Percentiles rank a stretch among this genome's conserved stretches.
Evolutionary conservation across 805 yeast genomes (phyloP).

Genomic region (Kluyveromyces siamensis): DNA sequence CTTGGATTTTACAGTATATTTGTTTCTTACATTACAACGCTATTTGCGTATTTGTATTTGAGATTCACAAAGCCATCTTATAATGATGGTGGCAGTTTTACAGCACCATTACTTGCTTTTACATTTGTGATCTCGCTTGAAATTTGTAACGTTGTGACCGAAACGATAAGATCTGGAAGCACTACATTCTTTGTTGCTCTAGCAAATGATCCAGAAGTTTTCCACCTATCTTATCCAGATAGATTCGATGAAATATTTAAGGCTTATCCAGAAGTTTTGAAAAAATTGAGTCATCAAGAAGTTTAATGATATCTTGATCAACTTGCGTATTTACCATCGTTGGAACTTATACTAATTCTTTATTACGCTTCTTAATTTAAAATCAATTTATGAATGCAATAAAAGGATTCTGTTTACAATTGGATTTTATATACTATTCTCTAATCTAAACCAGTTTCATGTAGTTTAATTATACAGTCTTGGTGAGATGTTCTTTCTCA

Average conservation of each 20-base stretch:
- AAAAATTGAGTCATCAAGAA: constrained; percentile 35
- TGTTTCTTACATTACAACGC: constrained; percentile 56
- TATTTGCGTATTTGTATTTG: constrained; percentile 58
- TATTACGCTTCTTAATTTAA: background rate
- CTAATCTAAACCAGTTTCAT: background rate
- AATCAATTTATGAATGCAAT: no score
- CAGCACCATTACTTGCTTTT: constrained; percentile 69
- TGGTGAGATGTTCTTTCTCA: constrained; percentile 59
- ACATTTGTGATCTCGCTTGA: constrained; percentile 67
- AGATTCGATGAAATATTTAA: constrained; percentile 54
- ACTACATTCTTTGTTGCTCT: constrained; percentile 78
- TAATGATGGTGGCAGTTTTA: constrained; percentile 48
- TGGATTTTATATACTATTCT: background rate
- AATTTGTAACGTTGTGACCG: constrained; percentile 61
- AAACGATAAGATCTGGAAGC: constrained; percentile 72
- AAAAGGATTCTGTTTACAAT: no score
- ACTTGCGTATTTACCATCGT: no score
- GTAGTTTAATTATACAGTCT: constrained; percentile 21
- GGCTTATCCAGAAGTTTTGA: constrained; percentile 60
- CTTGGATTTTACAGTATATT: constrained; percentile 67
- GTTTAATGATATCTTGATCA: constrained; percentile 8
- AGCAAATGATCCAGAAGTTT: constrained; percentile 78
- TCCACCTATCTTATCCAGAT: constrained; percentile 62
- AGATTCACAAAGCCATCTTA: constrained; percentile 59
- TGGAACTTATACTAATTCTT: background rate